A percentile compares a stretch with the other conserved stretches of the same genome.
These are phyloP conservation scores for Ascochyta fabae DNA, from an alignment of 2,329 filamentous ascomycete species.

Conservation along the genomic window DNA sequence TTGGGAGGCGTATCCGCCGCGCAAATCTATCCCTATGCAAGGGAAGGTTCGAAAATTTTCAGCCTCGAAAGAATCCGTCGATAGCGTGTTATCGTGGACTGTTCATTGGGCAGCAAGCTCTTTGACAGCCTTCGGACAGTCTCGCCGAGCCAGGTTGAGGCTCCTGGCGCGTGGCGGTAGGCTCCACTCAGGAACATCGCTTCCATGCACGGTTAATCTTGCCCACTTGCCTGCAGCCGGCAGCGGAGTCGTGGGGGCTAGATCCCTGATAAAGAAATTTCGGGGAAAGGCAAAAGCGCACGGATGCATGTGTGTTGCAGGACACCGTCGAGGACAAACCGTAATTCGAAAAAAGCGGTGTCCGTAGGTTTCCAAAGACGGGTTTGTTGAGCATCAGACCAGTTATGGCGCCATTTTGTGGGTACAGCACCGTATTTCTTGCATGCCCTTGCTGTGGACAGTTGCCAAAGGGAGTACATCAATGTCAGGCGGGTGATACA, in stretches of 20 bases:
- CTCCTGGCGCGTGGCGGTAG: slow-evolving; percentile 18
- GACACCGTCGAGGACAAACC: slow-evolving; percentile 2
- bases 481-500: slow-evolving; percentile 10
- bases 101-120: slow-evolving; percentile 12
- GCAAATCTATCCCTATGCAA: slow-evolving; percentile 11
- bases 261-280: slow-evolving; percentile 20
- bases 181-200: slow-evolving; percentile 19
- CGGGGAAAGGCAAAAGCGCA: slow-evolving; percentile 7
- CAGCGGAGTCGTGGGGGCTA: slow-evolving; percentile 19
- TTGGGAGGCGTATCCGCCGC: slow-evolving; percentile 13
- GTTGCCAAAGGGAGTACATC: slow-evolving; percentile 7
- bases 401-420: slow-evolving; percentile 7
- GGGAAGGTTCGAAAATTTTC: slow-evolving; percentile 16
- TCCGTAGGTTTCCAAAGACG: slow-evolving; percentile 9
- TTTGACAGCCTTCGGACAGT: slow-evolving; percentile 13
- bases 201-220: slow-evolving; percentile 21
- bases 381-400: background rate
- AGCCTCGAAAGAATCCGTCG: slow-evolving; percentile 13
- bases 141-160: slow-evolving; percentile 21
- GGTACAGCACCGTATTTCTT: background rate
- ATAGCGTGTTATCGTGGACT: slow-evolving; percentile 16
- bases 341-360: slow-evolving; percentile 8
- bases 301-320: background rate
- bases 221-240: slow-evolving; percentile 16
- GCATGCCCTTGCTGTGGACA: slow-evolving; percentile 7